Conservation (phyloP, 1,284 basidiomycete species). For the Sporisorium sorghi region DNA sequence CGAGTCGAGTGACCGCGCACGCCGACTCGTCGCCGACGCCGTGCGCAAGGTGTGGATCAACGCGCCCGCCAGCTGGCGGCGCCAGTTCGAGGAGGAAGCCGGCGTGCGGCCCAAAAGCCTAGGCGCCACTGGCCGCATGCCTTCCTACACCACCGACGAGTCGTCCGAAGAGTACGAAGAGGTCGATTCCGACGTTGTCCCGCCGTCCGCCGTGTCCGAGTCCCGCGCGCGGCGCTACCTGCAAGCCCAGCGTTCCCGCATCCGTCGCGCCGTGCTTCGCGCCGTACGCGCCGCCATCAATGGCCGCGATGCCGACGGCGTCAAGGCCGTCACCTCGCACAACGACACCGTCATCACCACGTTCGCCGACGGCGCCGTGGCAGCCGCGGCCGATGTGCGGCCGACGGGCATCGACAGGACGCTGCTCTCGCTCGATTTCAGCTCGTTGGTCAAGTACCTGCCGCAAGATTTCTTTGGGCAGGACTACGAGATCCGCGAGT, state of each 20-base stretch:
- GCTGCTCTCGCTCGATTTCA: slow-evolving; percentile 54
- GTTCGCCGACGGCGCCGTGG: slow-evolving; percentile 38
- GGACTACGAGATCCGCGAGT: slow-evolving; percentile 61
- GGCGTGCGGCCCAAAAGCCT: slow-evolving; percentile 21
- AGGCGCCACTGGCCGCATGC: slow-evolving; percentile 7
- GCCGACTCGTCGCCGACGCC: slow-evolving; percentile 63
- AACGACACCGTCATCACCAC: slow-evolving; percentile 41
- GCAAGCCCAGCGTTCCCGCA: slow-evolving; percentile 54
- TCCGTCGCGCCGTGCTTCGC: slow-evolving; percentile 57
- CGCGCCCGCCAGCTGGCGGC: slow-evolving; percentile 65
- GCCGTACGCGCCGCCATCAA: slow-evolving; percentile 63
- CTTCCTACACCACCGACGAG: slow-evolving; percentile 30
- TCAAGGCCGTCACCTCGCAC: slow-evolving; percentile 40
- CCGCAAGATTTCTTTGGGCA: slow-evolving; percentile 61
- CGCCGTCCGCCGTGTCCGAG: slow-evolving; percentile 35
- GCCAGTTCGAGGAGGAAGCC: slow-evolving; percentile 62
- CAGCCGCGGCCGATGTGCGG: slow-evolving; percentile 24
- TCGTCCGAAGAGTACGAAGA: slow-evolving; percentile 47
- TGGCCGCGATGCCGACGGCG: slow-evolving; percentile 57
- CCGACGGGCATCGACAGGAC: slow-evolving; percentile 38
- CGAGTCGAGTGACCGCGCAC: slow-evolving; percentile 59
- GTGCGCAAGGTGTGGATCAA: slow-evolving; percentile 64
- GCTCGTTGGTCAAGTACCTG: slow-evolving; percentile 55
- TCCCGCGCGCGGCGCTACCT: slow-evolving; percentile 45
- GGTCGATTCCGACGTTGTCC: slow-evolving; percentile 26